Percentiles rank a stretch among this genome's conserved stretches.
Conservation (phyloP, 2,329 filamentous ascomycete genomes). For the Talaromyces sp. region DNA sequence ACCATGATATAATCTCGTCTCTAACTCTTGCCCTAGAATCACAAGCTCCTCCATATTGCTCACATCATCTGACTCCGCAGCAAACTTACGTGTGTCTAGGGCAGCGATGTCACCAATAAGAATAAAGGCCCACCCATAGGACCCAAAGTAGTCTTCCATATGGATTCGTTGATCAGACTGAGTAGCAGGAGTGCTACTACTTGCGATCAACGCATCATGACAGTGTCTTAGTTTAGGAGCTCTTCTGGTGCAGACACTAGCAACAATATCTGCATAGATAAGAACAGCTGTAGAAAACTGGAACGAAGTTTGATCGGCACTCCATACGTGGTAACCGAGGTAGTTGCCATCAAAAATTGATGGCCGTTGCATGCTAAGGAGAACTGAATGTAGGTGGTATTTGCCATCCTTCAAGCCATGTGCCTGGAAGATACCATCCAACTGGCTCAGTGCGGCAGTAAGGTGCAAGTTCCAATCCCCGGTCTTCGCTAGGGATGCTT, state of each 20-base stretch:
- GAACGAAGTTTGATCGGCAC: background rate
- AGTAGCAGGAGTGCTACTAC: background rate
- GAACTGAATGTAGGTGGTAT: background rate
- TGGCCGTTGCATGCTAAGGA: background rate
- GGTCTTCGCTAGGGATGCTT: background rate
- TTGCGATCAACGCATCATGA: background rate
- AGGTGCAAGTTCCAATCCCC: background rate
- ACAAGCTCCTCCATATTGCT: background rate
- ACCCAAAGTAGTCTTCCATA: background rate
- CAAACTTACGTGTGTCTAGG: background rate
- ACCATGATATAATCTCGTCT: background rate
- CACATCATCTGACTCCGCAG: background rate
- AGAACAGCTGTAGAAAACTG: slow-evolving; percentile 2
- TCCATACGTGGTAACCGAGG: background rate
- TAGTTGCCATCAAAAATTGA: background rate
- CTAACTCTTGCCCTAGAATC: background rate
- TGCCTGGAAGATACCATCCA: background rate
- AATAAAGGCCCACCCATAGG: background rate
- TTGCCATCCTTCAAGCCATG: background rate
- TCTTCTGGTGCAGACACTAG: background rate
- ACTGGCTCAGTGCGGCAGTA: background rate
- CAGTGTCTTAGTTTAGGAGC: background rate
- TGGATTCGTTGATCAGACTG: background rate
- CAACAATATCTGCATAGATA: background rate
- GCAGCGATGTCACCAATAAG: background rate